Conservation (phyloP, 139 green algal genomes). For the Coelastrella sp. region DNA sequence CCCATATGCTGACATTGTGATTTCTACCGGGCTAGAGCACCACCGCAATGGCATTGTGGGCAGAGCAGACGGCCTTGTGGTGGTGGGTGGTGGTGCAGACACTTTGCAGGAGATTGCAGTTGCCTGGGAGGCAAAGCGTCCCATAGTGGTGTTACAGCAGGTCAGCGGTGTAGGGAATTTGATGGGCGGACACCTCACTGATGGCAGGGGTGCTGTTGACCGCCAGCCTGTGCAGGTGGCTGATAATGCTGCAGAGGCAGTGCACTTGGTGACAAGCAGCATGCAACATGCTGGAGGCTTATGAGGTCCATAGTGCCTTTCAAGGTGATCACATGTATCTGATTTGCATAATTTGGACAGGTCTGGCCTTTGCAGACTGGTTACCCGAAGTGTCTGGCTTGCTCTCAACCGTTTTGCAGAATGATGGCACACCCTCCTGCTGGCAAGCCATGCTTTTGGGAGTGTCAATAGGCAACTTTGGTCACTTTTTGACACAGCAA, state of each 20-base stretch:
- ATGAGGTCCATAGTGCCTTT: no score
- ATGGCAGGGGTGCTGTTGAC: not conserved
- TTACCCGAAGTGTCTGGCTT: no score
- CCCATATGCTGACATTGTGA: slow-evolving; percentile 19
- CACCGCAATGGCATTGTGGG: slow-evolving; percentile 43
- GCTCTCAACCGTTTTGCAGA: no score
- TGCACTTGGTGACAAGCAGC: not conserved
- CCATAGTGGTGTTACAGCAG: not conserved
- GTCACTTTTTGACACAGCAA: no score
- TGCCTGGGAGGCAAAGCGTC: not conserved
- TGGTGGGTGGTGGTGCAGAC: slow-evolving; percentile 38
- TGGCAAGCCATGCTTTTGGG: no score
- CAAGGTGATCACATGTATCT: no score
- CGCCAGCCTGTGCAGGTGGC: not conserved
- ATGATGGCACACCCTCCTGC: no score
- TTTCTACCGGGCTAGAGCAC: slow-evolving; percentile 39
- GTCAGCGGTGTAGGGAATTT: not conserved
- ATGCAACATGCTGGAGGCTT: not conserved
- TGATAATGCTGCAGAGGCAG: not conserved
- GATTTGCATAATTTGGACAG: no score
- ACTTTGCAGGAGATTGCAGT: slow-evolving; percentile 25
- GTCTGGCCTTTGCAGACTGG: no score
- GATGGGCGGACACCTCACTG: not conserved
- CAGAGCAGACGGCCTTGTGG: slow-evolving; percentile 34
- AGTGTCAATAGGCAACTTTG: no score